Evolutionary conservation across 768 basidiomycete species (phyloP).

Genomic region (Saitozyma podzolica): DNA sequence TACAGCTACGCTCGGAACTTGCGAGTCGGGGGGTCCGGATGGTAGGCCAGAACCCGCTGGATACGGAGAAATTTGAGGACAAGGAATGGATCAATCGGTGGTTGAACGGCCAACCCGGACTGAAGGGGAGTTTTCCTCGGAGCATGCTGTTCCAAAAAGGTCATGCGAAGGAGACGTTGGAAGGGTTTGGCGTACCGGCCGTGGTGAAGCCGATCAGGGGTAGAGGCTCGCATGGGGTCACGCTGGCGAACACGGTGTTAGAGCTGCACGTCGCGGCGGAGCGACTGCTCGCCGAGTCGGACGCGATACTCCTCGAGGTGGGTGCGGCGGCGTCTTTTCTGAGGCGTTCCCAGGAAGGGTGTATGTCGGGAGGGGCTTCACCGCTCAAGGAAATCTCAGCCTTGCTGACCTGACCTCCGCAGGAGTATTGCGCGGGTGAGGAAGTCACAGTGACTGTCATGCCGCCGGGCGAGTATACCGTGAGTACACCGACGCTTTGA

Average conservation of each 20-base stretch:
- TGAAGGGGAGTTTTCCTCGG: conserved; percentile 9
- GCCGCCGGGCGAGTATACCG: conserved; percentile 44
- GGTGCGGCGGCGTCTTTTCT: neutral
- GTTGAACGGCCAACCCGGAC: conserved; percentile 22
- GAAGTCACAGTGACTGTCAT: conserved; percentile 47
- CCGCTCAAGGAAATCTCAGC: no score
- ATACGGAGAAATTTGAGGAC: conserved; percentile 41
- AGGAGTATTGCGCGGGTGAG: conserved; percentile 41
- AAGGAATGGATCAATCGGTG: conserved; percentile 43
- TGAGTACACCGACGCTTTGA: conserved; percentile 9
- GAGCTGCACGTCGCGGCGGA: conserved; percentile 17
- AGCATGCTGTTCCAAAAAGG: conserved; percentile 9
- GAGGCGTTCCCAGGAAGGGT: neutral
- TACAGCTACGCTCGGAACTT: conserved; percentile 20
- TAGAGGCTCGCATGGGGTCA: conserved; percentile 46
- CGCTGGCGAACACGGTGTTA: conserved; percentile 16
- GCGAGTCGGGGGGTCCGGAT: conserved; percentile 17
- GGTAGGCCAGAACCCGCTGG: conserved; percentile 32
- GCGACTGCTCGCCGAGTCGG: conserved; percentile 27
- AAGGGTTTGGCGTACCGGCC: conserved; percentile 23
- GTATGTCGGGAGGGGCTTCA: no score
- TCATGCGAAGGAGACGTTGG: conserved; percentile 1
- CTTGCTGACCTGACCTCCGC: neutral
- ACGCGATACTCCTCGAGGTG: conserved; percentile 33
- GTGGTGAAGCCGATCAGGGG: conserved; percentile 46